Evolutionary conservation across 306 rosid species (phyloP).

Genomic region (Chamaecrista fasciculata): DNA sequence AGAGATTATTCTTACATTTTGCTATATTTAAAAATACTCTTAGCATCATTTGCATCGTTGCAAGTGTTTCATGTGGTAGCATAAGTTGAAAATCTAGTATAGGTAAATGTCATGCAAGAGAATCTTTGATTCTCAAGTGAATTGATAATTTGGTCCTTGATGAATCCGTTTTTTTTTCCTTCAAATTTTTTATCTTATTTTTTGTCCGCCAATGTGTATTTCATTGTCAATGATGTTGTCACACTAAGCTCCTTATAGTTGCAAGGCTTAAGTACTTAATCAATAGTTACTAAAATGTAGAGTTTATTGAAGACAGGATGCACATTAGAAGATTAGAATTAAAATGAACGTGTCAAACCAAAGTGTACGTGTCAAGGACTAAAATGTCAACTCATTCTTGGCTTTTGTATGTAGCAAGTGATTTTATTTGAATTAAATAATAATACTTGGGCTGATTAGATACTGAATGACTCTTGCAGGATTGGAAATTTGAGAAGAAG

Average conservation of each 20-base stretch:
- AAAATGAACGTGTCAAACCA: neutral
- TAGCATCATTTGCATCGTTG: neutral
- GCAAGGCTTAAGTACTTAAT: too few relatives aligned
- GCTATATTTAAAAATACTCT: too few relatives aligned
- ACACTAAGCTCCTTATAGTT: too few relatives aligned
- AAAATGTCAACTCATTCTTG: neutral
- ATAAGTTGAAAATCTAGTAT: neutral
- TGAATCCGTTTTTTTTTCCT: neutral
- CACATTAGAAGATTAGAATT: neutral
- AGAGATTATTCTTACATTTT: neutral
- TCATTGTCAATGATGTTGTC: neutral
- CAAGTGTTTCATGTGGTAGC: neutral
- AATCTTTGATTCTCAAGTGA: neutral
- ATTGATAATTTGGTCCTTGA: neutral
- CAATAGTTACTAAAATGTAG: too few relatives aligned
- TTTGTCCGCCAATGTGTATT: neutral
- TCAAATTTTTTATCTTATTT: neutral
- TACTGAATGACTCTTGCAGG: constrained; percentile 46
- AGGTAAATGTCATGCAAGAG: neutral
- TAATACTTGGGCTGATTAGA: neutral
- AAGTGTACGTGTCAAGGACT: neutral
- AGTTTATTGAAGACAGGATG: too few relatives aligned
- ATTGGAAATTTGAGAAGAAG: constrained; percentile 91
- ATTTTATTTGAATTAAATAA: neutral
- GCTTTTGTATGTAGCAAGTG: neutral